A percentile compares a stretch with the other conserved stretches of the same genome.
Evolutionary conservation across 108 stramenopile genomes (phyloP).

Genomic region (Skeletonema grethae): DNA sequence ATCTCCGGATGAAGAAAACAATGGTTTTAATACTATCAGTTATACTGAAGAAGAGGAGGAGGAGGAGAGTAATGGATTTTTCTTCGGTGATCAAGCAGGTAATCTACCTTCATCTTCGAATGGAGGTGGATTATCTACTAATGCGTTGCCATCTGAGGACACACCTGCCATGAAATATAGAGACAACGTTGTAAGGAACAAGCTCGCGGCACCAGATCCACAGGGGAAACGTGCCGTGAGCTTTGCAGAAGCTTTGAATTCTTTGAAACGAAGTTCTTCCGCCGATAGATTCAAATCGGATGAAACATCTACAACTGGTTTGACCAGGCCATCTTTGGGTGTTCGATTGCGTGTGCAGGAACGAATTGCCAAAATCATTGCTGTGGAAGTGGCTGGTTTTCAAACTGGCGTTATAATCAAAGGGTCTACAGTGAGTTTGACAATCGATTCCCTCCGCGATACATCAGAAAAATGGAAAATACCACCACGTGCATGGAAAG

Average conservation of each 20-base stretch:
- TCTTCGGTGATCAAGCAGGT: conserved; percentile 45
- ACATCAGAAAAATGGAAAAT: conserved; percentile 84
- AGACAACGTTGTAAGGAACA: conserved; percentile 39
- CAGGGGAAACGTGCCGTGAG: conserved; percentile 32
- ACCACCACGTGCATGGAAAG: conserved; percentile 77
- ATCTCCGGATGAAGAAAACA: conserved; percentile 29
- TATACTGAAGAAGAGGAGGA: conserved; percentile 44
- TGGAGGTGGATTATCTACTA: not conserved
- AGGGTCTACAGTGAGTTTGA: conserved; percentile 68
- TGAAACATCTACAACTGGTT: conserved; percentile 11
- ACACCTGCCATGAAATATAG: conserved; percentile 42
- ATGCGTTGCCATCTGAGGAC: conserved; percentile 19
- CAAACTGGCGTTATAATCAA: conserved; percentile 72
- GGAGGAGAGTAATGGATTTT: conserved; percentile 15
- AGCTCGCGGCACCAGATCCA: conserved; percentile 32
- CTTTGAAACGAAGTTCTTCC: conserved; percentile 16
- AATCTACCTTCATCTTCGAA: conserved; percentile 10
- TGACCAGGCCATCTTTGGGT: conserved; percentile 76
- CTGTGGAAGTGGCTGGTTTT: conserved; percentile 81
- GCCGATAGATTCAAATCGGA: not conserved
- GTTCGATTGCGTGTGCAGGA: conserved; percentile 81
- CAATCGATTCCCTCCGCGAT: conserved; percentile 58
- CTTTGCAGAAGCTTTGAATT: conserved; percentile 46
- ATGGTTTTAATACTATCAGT: conserved; percentile 24
- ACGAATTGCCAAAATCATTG: conserved; percentile 83